Evolutionary conservation across 108 stramenopile species (phyloP).

Genomic region (Parietichytrium sp.): DNA sequence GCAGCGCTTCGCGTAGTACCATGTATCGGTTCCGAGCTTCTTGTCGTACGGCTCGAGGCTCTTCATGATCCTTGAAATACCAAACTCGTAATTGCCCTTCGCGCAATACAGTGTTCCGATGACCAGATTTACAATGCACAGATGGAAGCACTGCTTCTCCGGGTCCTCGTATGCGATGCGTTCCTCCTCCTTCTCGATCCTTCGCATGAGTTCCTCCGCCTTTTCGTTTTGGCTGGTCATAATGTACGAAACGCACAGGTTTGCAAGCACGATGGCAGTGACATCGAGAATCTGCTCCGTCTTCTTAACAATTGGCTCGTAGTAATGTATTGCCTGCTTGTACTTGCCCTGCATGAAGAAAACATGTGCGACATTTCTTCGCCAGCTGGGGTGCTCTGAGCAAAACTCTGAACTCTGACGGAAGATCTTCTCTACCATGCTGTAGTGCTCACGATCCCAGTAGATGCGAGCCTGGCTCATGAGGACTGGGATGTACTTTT

Average conservation of each 20-base stretch:
- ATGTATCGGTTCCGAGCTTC: conserved; percentile 77
- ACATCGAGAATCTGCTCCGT: conserved; percentile 65
- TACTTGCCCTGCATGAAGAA: conserved; percentile 77
- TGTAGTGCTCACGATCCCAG: conserved; percentile 81
- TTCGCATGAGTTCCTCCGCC: conserved; percentile 78
- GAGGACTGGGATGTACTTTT: conserved; percentile 66
- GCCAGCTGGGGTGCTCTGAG: conserved; percentile 71
- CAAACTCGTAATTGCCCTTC: conserved; percentile 81
- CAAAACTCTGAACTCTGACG: conserved; percentile 75
- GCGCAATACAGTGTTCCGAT: conserved; percentile 85
- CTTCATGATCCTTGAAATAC: conserved; percentile 76
- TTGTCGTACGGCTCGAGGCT: conserved; percentile 76
- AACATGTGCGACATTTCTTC: conserved; percentile 76
- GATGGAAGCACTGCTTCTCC: conserved; percentile 66
- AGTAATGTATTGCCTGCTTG: conserved; percentile 76
- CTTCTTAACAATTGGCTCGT: conserved; percentile 69
- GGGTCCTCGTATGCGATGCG: conserved; percentile 58
- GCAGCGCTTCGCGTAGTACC: conserved; percentile 79
- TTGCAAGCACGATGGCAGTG: conserved; percentile 79
- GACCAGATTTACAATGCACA: conserved; percentile 82
- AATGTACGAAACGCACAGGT: conserved; percentile 81
- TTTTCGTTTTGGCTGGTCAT: conserved; percentile 77
- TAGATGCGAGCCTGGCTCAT: conserved; percentile 79
- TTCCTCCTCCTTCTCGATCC: conserved; percentile 72
- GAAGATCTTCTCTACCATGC: conserved; percentile 74